Conservation (phyloP, 1,284 basidiomycete species). For the Irpex lacteus region DNA sequence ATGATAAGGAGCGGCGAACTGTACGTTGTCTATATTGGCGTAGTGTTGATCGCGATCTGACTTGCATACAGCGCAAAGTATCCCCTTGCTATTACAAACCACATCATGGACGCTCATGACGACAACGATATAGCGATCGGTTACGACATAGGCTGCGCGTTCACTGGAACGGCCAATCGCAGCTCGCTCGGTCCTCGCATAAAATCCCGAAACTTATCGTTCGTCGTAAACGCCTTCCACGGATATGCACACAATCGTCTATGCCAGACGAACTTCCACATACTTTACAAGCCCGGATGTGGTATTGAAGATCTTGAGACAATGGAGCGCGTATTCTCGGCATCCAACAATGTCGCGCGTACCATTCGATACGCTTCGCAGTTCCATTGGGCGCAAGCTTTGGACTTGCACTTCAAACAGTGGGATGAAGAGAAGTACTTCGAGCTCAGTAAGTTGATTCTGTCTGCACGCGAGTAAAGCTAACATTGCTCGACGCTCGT, state of each 20-base stretch:
- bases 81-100: slow-evolving; percentile 22
- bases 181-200: slow-evolving; percentile 25
- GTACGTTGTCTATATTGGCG: too few species aligned
- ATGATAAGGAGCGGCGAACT: slow-evolving; percentile 27
- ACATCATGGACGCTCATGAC: slow-evolving; percentile 17
- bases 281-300: slow-evolving; percentile 18
- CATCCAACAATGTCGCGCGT: slow-evolving; percentile 22
- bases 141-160: slow-evolving; percentile 34
- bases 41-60: not conserved
- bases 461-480: not conserved
- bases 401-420: slow-evolving; percentile 19
- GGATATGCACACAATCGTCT: slow-evolving; percentile 27
- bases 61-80: slow-evolving; percentile 28
- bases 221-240: slow-evolving; percentile 29
- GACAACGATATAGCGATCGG: slow-evolving; percentile 15
- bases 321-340: slow-evolving; percentile 23
- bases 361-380: slow-evolving; percentile 20
- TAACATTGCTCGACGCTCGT: not conserved
- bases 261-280: slow-evolving; percentile 28
- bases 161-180: slow-evolving; percentile 22
- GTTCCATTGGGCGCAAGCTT: slow-evolving; percentile 20
- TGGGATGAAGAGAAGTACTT: slow-evolving; percentile 26
- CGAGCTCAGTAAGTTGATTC: not conserved
- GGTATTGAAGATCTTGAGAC: slow-evolving; percentile 27
- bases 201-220: slow-evolving; percentile 3